Evolutionary conservation across 2,329 filamentous ascomycete genomes (phyloP).

Genomic region (Diplodia corticola): DNA sequence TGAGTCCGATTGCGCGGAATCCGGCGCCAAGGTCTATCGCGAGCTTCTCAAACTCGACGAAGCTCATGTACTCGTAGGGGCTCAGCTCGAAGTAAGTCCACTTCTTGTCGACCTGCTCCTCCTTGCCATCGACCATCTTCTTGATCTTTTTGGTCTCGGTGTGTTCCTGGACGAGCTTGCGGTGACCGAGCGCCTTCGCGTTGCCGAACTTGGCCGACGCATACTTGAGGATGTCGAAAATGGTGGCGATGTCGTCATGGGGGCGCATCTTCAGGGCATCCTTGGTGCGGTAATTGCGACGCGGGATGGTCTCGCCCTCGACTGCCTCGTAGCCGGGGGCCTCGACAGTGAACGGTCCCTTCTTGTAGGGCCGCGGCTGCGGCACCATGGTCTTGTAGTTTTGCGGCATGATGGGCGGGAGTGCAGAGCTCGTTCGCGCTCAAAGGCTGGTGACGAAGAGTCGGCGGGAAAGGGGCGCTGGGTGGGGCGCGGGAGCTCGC

Average conservation of each 20-base stretch:
- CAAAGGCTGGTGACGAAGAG: constrained; percentile 4
- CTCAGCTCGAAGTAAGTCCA: constrained; percentile 89
- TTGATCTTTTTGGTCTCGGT: constrained; percentile 85
- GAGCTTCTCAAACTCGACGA: constrained; percentile 73
- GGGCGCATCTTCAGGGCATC: constrained; percentile 68
- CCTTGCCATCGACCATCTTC: constrained; percentile 80
- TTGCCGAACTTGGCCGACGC: constrained; percentile 60
- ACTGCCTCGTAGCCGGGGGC: constrained; percentile 66
- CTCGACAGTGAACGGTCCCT: constrained; percentile 74
- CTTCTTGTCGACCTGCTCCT: constrained; percentile 81
- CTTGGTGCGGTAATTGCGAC: constrained; percentile 70
- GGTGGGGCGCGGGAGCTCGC: background rate
- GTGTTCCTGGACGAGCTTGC: constrained; percentile 74
- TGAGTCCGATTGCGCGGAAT: constrained; percentile 71
- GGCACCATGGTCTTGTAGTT: constrained; percentile 52
- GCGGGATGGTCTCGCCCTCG: constrained; percentile 80
- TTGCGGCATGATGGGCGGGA: constrained; percentile 33
- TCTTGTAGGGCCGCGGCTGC: constrained; percentile 55
- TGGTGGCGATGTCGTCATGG: constrained; percentile 68
- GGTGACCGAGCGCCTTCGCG: constrained; percentile 60
- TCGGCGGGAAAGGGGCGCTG: background rate
- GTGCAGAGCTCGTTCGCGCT: constrained; percentile 16
- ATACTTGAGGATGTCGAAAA: constrained; percentile 75
- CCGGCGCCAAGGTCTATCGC: constrained; percentile 70
- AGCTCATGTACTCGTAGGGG: constrained; percentile 73